Evolutionary conservation across 2,329 filamentous ascomycete species (phyloP), one percentile per base, ranked within the genome.

Genomic region (Fusarium miscanthi): DNA sequence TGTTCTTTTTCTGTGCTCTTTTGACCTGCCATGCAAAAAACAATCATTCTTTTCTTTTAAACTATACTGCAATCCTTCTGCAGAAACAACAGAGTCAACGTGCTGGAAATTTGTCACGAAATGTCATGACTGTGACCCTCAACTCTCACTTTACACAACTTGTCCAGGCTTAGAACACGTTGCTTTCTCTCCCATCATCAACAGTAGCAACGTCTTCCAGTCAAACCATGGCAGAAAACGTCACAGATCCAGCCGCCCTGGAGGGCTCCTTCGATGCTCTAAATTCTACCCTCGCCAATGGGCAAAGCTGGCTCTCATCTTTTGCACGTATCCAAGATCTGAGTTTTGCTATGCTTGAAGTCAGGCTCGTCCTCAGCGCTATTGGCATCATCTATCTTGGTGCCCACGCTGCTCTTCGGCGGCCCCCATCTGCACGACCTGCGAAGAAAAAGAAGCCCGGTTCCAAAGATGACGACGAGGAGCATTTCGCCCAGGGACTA

Each of bases 361-460:
- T 79, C 21, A 85, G 85, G 70, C 84, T 90, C 49, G 80, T 89
- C 63, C 78, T 91, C 66, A 91, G 93, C 33, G 92, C 94, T 19
- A 82, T 97, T 21, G 90, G 93, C 70, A 93, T 94, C 59, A 97
- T 98, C 78, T 96, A 93, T 82, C 87, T 94, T 9, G 93, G 93
- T 52, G 90, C 94, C 13, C 93, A 97, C 81, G 93, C 93, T n/a
- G 93, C 95, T 2, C 88, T 98, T 25, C 91, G 92, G 19, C 89
- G 94, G 23, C 95, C 95, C 2, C 90, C 92, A 0, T 97, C 95
- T 2, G 95, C 95, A 2, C 91, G 85, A 4, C 87, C 90, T 3
- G 78, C 85, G 17, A 89, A 88, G 77, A 84, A 84, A 61, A 83
- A 83, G 56, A 81, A 82, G 74, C 75, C 78, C 13, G 78, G 80